These are phyloP conservation scores for Pseudocercospora macadamiae DNA, from an alignment of 2,329 filamentous ascomycete species.

Conservation along the genomic window DNA sequence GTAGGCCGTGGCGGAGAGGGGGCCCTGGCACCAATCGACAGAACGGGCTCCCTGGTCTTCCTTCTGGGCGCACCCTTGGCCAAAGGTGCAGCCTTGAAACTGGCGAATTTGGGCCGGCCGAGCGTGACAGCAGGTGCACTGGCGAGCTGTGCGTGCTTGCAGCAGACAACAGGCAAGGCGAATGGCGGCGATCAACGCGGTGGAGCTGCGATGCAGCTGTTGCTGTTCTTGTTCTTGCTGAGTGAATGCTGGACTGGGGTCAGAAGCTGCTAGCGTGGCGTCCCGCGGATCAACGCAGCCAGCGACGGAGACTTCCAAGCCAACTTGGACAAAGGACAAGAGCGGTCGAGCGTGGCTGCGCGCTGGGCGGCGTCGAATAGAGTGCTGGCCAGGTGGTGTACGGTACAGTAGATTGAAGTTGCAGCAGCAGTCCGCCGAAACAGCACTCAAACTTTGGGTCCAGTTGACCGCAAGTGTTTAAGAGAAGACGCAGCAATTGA, in stretches of 20 bases:
- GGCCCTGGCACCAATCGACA: not conserved
- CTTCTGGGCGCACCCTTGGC: conserved; percentile 2
- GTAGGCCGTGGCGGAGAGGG: not conserved
- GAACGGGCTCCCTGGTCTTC: not conserved
- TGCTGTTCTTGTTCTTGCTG: not conserved
- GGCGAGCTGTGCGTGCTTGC: not conserved
- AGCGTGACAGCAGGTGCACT: not conserved
- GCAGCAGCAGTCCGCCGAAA: not conserved
- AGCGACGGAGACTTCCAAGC: not conserved
- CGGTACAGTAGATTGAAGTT: not conserved
- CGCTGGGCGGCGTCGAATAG: conserved; percentile 10
- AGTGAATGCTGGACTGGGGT: no score
- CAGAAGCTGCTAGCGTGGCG: not conserved
- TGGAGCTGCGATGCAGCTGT: conserved; percentile 4
- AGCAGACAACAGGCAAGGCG: not conserved
- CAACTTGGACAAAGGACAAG: conserved; percentile 11
- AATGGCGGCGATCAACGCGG: not conserved
- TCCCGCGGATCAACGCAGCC: not conserved
- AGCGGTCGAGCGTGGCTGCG: conserved; percentile 11
- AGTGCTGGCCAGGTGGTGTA: not conserved
- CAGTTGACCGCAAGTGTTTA: not conserved
- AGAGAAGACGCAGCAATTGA: not conserved
- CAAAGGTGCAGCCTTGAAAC: conserved; percentile 3
- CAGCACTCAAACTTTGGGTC: not conserved
- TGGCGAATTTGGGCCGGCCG: conserved; percentile 7